These are phyloP conservation scores for Coemansia sp. DNA, from an alignment of 192 early-diverging fungal genomes.

Conservation along the genomic window DNA sequence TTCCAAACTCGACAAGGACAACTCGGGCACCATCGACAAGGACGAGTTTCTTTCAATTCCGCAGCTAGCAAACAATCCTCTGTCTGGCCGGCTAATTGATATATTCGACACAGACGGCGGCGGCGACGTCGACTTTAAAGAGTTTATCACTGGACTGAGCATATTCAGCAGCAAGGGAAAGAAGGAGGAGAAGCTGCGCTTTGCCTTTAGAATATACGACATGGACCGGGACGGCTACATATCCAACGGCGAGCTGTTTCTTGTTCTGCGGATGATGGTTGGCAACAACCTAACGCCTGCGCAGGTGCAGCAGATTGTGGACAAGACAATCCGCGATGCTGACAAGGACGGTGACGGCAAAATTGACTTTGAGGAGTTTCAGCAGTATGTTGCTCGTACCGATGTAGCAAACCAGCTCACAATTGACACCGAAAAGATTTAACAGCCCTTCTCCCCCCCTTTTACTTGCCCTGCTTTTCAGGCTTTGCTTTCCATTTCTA, in stretches of 20 bases:
- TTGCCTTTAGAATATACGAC: conserved; percentile 98
- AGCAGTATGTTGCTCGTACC: conserved; percentile 90
- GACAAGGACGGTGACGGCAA: conserved; percentile 94
- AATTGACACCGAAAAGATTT: conserved; percentile 64
- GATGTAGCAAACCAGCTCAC: conserved; percentile 97
- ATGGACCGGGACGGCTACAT: conserved; percentile 99
- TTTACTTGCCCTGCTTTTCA: neutral
- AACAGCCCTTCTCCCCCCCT: neutral
- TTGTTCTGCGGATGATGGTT: conserved; percentile 99
- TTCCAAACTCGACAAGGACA: conserved; percentile 96
- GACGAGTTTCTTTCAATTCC: conserved; percentile 97
- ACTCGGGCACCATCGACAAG: conserved; percentile 93
- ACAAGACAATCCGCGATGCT: conserved; percentile 99
- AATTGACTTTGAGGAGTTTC: conserved; percentile 96
- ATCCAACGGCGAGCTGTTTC: conserved; percentile 97
- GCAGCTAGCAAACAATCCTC: conserved; percentile 96
- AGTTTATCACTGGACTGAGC: conserved; percentile 94
- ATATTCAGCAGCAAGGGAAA: conserved; percentile 95
- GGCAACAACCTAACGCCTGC: conserved; percentile 94
- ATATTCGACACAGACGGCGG: conserved; percentile 98
- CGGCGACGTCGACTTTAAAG: conserved; percentile 98
- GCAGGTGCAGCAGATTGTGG: conserved; percentile 99
- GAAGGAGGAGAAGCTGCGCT: conserved; percentile 92
- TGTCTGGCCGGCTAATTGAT: conserved; percentile 92
- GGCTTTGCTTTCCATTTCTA: neutral